Base-by-base conservation (phyloP, 2,329 filamentous ascomycete genomes). In the Onygena corvina region DNA sequence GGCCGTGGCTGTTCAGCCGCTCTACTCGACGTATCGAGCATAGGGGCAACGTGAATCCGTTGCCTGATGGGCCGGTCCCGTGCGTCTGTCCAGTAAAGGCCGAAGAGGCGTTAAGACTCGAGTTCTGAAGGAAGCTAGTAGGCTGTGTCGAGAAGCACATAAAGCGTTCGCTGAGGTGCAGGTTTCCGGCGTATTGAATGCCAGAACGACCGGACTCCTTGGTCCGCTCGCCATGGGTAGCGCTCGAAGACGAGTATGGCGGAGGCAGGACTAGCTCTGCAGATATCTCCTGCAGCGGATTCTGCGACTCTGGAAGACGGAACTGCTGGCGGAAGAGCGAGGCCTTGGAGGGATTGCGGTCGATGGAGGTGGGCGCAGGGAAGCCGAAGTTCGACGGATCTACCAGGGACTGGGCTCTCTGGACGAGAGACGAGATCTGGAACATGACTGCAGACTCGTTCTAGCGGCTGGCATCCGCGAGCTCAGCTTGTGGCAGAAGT, bases 81-180 rank as follows among this genome's bases (percentile, higher is more conserved):
- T 94, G 84, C 23, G 90, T 95, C 65, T 94, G 86, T 12, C 89
- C 92, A 3, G 87, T 93, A 68, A 93, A 96, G 51, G 80, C 79
- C 42, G 83, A 86, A 16, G 88, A 89, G 0, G 84, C 82, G 54
- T 80, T 82, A 16, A 84, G 80, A 64, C 81, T 94, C 12, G 90
- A 84, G 0, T 83, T 82, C 54, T 81, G 81, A 35, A 86, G 67
- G 67, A 95, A 95, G 70, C 87, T 93, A 7, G 87, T 85, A 12
- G 86, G 82, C 47, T 92, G 86, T 5, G 92, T 95, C 0, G 89
- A 95, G 72, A 98, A 98, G 74, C 89, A 96, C 59, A 98, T 80
- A 68, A 85, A 98, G 58, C 85, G 79, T 70, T 98, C 90, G 65
- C 88, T 95, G 55, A 98, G 73, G 65, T 98, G 90, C 47, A 98